Evolutionary conservation across 192 early-diverging fungal genomes (phyloP).

Genomic region (Podila clonocystis): DNA sequence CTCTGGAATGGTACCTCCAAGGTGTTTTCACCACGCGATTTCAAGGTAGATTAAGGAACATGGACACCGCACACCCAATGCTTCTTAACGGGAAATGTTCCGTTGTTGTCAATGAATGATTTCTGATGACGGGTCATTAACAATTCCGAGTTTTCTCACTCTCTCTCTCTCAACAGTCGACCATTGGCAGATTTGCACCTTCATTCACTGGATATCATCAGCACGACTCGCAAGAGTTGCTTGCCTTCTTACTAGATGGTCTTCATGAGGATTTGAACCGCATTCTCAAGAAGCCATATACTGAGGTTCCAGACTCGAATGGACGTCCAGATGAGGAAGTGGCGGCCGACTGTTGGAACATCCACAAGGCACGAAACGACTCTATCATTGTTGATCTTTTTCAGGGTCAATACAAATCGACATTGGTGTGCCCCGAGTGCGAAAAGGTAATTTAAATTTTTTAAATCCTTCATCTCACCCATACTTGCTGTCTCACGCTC

Average conservation of each 20-base stretch:
- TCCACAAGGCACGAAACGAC: constrained; percentile 78
- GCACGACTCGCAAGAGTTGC: constrained; percentile 96
- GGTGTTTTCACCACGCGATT: constrained; percentile 76
- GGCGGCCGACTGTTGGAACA: constrained; percentile 62
- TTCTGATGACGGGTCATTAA: too few relatives aligned
- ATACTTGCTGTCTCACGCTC: not conserved
- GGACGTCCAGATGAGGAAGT: constrained; percentile 56
- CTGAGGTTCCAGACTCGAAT: constrained; percentile 36
- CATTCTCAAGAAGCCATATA: constrained; percentile 59
- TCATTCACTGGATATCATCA: constrained; percentile 89
- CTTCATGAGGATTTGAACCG: constrained; percentile 94
- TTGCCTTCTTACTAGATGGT: constrained; percentile 87
- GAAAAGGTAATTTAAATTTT: constrained; percentile 69
- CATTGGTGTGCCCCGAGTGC: constrained; percentile 78
- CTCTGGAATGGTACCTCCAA: constrained; percentile 67
- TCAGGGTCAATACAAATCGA: constrained; percentile 82
- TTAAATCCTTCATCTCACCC: constrained; percentile 60
- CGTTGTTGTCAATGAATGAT: too few relatives aligned
- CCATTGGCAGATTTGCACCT: constrained; percentile 77
- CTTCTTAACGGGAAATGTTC: too few relatives aligned
- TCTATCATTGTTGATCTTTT: constrained; percentile 93
- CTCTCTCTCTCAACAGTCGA: constrained; percentile 55
- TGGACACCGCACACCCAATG: not conserved
- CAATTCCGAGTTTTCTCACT: too few relatives aligned
- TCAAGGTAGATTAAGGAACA: constrained; percentile 65